phyloP scores from a whole-genome alignment of 768 basidiomycete species.

The Phylloporus rhodoxanthus region DNA sequence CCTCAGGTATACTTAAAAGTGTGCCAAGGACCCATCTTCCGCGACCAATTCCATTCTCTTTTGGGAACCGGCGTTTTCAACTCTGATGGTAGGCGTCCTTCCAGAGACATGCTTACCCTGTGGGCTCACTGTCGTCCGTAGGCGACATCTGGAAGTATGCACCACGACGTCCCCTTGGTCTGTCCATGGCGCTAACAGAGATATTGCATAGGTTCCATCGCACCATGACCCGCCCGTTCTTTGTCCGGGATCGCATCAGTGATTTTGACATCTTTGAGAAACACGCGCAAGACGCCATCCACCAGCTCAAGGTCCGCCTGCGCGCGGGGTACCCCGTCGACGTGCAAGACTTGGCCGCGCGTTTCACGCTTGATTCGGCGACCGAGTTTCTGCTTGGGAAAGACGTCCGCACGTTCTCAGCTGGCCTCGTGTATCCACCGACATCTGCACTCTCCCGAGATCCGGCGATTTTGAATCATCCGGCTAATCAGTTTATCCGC shows the following conservation, averaged over 20 bases:
- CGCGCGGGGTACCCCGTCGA: slow-evolving; percentile 36
- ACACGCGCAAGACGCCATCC: slow-evolving; percentile 31
- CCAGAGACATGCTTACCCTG: too few relatives aligned
- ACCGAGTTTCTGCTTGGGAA: slow-evolving; percentile 52
- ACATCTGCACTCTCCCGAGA: slow-evolving; percentile 20
- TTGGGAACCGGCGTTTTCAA: slow-evolving; percentile 39
- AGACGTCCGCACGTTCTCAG: slow-evolving; percentile 32
- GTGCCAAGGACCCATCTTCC: slow-evolving; percentile 19
- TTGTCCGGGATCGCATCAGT: slow-evolving; percentile 34
- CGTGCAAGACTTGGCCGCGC: slow-evolving; percentile 38
- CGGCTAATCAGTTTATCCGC: slow-evolving; percentile 32
- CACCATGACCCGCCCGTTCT: slow-evolving; percentile 40
- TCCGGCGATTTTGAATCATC: slow-evolving; percentile 22
- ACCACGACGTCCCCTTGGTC: background rate
- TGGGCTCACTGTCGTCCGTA: slow-evolving; percentile 6
- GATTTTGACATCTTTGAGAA: slow-evolving; percentile 38
- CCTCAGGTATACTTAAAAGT: background rate
- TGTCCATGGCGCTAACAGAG: background rate
- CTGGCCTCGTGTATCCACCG: slow-evolving; percentile 33
- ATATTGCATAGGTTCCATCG: slow-evolving; percentile 33
- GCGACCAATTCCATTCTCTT: slow-evolving; percentile 23
- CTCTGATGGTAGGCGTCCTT: slow-evolving; percentile 30
- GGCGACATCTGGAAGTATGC: slow-evolving; percentile 37
- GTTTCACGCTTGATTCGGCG: slow-evolving; percentile 54
- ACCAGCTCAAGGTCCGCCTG: slow-evolving; percentile 30